Conservation (phyloP, 2,329 filamentous ascomycete genomes). For the Aspergillus sp. region DNA sequence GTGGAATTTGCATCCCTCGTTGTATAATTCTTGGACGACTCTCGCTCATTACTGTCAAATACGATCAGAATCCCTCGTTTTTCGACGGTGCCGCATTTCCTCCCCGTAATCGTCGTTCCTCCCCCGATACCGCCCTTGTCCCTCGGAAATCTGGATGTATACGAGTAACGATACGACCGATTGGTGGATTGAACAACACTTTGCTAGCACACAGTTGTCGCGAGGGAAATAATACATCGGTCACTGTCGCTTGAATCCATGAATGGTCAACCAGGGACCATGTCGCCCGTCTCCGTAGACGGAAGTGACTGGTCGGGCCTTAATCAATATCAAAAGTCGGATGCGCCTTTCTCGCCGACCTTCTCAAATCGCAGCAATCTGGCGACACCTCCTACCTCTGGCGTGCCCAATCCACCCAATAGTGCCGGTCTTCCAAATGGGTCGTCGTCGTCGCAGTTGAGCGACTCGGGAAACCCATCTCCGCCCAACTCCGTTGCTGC, state of each 20-base stretch:
- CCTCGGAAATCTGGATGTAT: slow-evolving; percentile 17
- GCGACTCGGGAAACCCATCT: slow-evolving; percentile 60
- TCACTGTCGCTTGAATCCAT: slow-evolving; percentile 46
- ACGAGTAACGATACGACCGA: slow-evolving; percentile 3
- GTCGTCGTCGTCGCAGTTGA: slow-evolving; percentile 24
- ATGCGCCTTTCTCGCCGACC: slow-evolving; percentile 46
- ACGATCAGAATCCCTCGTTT: slow-evolving; percentile 7
- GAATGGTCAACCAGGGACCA: slow-evolving; percentile 72
- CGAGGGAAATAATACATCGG: slow-evolving; percentile 3
- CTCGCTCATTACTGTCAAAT: slow-evolving; percentile 9
- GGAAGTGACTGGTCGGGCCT: slow-evolving; percentile 79
- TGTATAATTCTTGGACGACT: not conserved
- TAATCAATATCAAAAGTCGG: slow-evolving; percentile 61
- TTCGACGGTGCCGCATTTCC: slow-evolving; percentile 8
- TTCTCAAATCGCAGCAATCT: slow-evolving; percentile 53
- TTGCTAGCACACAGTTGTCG: slow-evolving; percentile 1
- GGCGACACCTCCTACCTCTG: slow-evolving; percentile 69
- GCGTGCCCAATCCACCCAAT: slow-evolving; percentile 59
- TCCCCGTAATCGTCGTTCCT: not conserved
- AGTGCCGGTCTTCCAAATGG: slow-evolving; percentile 30
- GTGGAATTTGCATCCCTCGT: not conserved
- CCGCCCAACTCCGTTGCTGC: slow-evolving; percentile 81
- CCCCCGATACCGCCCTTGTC: slow-evolving; percentile 11
- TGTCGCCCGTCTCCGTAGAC: slow-evolving; percentile 78
- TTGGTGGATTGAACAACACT: slow-evolving; percentile 3